Evolutionary conservation across 805 yeast genomes (phyloP).

Genomic region (Brettanomyces custersianus): DNA sequence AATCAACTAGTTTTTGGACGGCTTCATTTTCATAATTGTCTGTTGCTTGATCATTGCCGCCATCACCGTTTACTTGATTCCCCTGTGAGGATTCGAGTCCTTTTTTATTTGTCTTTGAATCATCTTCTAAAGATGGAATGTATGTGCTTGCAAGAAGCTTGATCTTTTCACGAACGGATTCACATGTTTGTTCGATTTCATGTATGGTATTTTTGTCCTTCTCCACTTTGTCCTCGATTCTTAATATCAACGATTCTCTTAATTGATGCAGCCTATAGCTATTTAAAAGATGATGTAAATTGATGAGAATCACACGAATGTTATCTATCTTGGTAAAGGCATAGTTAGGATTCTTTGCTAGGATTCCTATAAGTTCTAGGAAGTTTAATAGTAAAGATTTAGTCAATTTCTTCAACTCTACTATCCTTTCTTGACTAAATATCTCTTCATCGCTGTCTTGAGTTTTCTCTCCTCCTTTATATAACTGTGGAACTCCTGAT

Average conservation of each 20-base stretch:
- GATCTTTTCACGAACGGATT: constrained; percentile 31
- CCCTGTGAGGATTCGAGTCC: too few species aligned
- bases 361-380: constrained; percentile 70
- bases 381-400: constrained; percentile 74
- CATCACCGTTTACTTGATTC: too few species aligned
- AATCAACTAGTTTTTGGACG: too few species aligned
- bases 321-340: constrained; percentile 60
- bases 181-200: constrained; percentile 32
- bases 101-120: too few species aligned
- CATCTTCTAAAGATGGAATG: too few species aligned
- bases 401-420: constrained; percentile 71
- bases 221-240: constrained; percentile 51
- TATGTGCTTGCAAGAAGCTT: too few species aligned
- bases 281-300: constrained; percentile 84
- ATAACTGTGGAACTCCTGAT: constrained; percentile 72
- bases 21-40: too few species aligned
- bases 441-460: constrained; percentile 18
- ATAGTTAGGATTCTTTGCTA: constrained; percentile 63
- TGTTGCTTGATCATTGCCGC: too few species aligned
- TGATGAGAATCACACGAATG: constrained; percentile 70
- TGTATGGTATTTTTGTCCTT: constrained; percentile 34
- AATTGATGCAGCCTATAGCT: constrained; percentile 95
- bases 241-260: constrained; percentile 74
- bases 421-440: constrained; percentile 44
- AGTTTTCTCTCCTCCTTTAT: constrained; percentile 23